These are phyloP conservation scores for Mesembryanthemum crystallinum DNA, from an alignment of 148 eudicot genomes.

Conservation along the genomic window DNA sequence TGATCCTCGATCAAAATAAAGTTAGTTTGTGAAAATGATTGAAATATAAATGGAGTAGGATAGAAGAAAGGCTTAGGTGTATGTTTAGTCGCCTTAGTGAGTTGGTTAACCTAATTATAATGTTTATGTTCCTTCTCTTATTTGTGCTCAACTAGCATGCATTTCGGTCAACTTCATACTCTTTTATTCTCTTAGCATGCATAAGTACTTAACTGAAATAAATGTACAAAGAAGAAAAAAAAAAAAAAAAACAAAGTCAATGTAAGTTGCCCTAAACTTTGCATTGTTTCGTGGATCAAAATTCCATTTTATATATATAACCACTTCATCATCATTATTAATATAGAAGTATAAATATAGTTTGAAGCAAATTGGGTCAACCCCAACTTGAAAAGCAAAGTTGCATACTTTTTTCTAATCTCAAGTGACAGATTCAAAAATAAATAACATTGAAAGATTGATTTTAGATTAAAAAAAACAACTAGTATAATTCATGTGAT, in stretches of 20 bases:
- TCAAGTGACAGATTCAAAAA: too few species aligned
- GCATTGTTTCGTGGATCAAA: slow-evolving; percentile 12
- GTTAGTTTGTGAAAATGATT: background rate
- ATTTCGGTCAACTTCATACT: background rate
- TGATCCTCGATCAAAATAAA: too few species aligned
- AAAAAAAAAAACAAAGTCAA: slow-evolving; percentile 7
- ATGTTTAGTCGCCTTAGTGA: slow-evolving; percentile 1
- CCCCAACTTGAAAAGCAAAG: background rate
- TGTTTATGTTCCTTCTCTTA: background rate
- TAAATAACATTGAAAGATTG: too few species aligned
- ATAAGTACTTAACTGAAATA: too few species aligned
- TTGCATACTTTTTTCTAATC: too few species aligned
- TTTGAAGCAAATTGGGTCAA: slow-evolving; percentile 7
- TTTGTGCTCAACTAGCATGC: slow-evolving; percentile 19
- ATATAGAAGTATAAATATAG: background rate
- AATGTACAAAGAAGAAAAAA: background rate
- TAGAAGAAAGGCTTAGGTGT: slow-evolving; percentile 7
- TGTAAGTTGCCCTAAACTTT: slow-evolving; percentile 11
- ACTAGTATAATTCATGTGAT: too few species aligned
- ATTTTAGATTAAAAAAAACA: too few species aligned
- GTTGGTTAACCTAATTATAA: slow-evolving; percentile 36
- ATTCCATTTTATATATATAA: background rate
- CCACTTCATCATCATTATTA: background rate
- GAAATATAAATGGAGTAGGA: slow-evolving; percentile 22
- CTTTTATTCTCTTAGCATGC: background rate